A percentile compares a stretch with the other conserved stretches of the same genome.
These are phyloP conservation scores for Teratosphaeria gauchensis DNA, from an alignment of 2,329 filamentous ascomycete genomes.

Conservation along the genomic window DNA sequence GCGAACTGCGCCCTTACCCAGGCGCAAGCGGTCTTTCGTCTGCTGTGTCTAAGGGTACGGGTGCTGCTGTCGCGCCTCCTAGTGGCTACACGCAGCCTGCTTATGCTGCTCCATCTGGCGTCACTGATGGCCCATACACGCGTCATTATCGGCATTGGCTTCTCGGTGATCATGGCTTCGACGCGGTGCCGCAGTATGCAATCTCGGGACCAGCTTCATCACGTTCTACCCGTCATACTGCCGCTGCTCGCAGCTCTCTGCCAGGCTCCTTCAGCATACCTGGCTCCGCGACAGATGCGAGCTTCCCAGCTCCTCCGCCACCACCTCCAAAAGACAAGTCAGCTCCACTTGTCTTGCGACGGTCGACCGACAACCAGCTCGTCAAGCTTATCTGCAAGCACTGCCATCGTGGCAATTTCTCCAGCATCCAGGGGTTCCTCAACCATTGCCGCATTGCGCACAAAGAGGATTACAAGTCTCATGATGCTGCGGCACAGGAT, in stretches of 20 bases:
- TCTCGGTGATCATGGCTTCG: conserved; percentile 77
- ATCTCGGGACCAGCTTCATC: conserved; percentile 43
- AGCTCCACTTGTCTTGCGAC: conserved; percentile 74
- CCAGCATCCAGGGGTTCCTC: conserved; percentile 96
- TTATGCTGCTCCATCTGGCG: conserved; percentile 81
- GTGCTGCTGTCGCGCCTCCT: conserved; percentile 55
- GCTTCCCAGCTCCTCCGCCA: conserved; percentile 58
- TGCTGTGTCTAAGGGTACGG: conserved; percentile 64
- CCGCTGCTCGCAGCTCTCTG: conserved; percentile 43
- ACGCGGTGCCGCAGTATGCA: conserved; percentile 36
- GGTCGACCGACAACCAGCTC: conserved; percentile 68
- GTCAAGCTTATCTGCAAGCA: conserved; percentile 84
- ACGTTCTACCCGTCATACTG: conserved; percentile 69
- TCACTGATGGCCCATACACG: conserved; percentile 84
- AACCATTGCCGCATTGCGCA: conserved; percentile 98
- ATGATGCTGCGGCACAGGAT: conserved; percentile 83
- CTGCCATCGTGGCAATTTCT: conserved; percentile 84
- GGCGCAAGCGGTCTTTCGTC: conserved; percentile 56
- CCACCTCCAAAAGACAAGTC: conserved; percentile 59
- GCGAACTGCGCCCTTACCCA: conserved; percentile 84
- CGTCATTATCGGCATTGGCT: conserved; percentile 95
- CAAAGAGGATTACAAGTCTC: conserved; percentile 85
- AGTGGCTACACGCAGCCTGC: conserved; percentile 57
- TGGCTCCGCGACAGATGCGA: conserved; percentile 45
- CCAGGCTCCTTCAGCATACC: conserved; percentile 47